Evolutionary conservation across 2,329 filamentous ascomycete species (phyloP), one percentile per base, ranked within the genome.

Genomic region (Pseudogymnoascus verrucosus): DNA sequence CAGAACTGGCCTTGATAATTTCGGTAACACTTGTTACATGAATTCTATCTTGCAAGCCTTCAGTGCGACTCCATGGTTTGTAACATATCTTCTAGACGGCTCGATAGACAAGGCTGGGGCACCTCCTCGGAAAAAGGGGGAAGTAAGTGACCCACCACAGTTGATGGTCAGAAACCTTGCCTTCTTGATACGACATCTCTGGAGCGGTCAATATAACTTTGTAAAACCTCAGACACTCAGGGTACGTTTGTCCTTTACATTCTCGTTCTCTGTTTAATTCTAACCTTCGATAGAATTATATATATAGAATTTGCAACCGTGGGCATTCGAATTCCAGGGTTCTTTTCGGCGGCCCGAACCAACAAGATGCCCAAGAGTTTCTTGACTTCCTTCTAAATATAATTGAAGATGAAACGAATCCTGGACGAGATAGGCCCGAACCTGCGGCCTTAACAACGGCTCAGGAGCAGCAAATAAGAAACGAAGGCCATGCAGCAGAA

Each of bases 291-390:
- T 78, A 89, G 76, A 82, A 85, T 51, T 90, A 89, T 65, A 83
- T 84, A 65, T 77, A 82, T 65, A 82, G 85, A 63, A 86, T 91
- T 65, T 88, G 88, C 69, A 84, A 83, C 4, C 80, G 84, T 16
- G 47, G 47, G 8, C 47, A 57, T 57, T 57, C 47, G 47, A 57
- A 57, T 31, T 57, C 76, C 87, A 67, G 64, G 64, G 80, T 83
- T 5, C 81, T 84, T 68, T 95, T 92, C 78, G 90, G 88, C 12
- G 88, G 90, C 42, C 80, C 81, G 23, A 79, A 85, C 60, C 93
- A 98, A 73, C 95, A 98, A 76, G 95, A 99, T 71, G 89, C 92
- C 1, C 89, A 93, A 68, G 95, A 98, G 71, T 96, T 96, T 69
- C 87, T 93, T 68, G 86, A 87, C 54, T 96, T 96, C 71, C 75